Conservation (phyloP, 176 grass and related monocot genomes). For the Alloteropsis semialata region DNA sequence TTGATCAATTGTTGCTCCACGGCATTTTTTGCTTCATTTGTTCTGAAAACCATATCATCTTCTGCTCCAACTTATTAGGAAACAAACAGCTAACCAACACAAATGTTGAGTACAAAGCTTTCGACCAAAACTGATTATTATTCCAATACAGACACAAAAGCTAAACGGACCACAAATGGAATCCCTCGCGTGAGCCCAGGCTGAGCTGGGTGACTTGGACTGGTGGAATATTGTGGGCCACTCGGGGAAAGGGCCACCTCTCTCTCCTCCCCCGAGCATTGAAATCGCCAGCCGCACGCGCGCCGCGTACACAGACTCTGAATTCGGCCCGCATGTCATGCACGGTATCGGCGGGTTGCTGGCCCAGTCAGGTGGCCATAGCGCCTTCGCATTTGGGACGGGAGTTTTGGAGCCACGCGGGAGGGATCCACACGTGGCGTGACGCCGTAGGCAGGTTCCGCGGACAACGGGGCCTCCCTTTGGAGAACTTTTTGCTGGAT, state of each 20-base stretch:
- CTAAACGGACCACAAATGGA: not conserved
- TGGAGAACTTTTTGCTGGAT: not conserved
- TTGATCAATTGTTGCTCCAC: not conserved
- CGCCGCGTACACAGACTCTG: not conserved
- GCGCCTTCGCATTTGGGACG: not conserved
- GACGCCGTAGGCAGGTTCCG: not conserved
- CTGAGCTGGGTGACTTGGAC: slow-evolving; percentile 30
- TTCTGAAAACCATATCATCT: not conserved
- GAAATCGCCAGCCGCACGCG: not conserved
- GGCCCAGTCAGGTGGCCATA: not conserved
- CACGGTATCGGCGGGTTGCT: fast-evolving
- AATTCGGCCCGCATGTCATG: not conserved
- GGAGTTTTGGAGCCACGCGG: not conserved
- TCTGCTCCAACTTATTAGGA: not conserved
- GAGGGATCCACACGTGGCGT: slow-evolving; percentile 11
- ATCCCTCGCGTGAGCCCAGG: not conserved
- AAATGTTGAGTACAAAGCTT: not conserved
- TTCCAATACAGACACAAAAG: not conserved
- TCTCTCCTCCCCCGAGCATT: not conserved
- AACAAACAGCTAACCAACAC: not conserved
- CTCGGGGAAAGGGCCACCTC: not conserved
- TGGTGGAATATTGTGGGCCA: slow-evolving; percentile 8
- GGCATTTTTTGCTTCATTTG: not conserved
- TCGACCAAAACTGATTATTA: not conserved
- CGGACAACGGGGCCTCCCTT: no score